Percentiles rank a stretch among this genome's conserved stretches.
Evolutionary conservation across 2,329 filamentous ascomycete genomes (phyloP).

Genomic region (Xylariaceae sp.): DNA sequence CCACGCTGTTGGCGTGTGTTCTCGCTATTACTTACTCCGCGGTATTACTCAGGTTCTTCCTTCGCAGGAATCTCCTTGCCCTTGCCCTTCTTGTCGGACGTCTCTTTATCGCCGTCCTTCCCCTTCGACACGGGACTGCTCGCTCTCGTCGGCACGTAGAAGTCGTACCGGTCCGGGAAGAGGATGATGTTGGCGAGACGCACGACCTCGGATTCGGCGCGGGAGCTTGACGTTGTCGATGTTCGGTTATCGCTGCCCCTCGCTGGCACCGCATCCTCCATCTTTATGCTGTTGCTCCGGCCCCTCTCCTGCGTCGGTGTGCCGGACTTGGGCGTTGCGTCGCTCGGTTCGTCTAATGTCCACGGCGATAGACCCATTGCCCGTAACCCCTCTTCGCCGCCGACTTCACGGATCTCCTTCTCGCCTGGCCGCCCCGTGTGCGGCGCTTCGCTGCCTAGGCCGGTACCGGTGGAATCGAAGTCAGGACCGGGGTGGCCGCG

Average conservation of each 20-base stretch:
- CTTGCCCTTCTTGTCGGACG: slow-evolving; percentile 5
- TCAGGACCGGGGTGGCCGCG: slow-evolving; percentile 52
- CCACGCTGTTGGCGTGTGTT: not conserved
- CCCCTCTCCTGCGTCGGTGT: slow-evolving; percentile 19
- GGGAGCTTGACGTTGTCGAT: slow-evolving; percentile 29
- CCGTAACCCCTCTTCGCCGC: slow-evolving; percentile 47
- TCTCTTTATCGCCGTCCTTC: slow-evolving; percentile 8
- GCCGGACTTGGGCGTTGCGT: slow-evolving; percentile 18
- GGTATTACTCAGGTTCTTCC: not conserved
- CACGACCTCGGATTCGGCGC: slow-evolving; percentile 50
- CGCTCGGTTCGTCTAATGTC: slow-evolving; percentile 37
- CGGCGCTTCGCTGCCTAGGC: slow-evolving; percentile 49
- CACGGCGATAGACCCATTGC: slow-evolving; percentile 57
- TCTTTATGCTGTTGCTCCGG: slow-evolving; percentile 20
- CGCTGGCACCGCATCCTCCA: slow-evolving; percentile 23
- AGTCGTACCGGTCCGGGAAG: slow-evolving; percentile 50
- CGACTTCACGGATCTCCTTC: slow-evolving; percentile 48
- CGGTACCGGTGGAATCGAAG: slow-evolving; percentile 51
- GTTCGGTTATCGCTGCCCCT: slow-evolving; percentile 20
- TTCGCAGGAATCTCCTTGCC: not conserved
- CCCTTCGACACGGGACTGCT: slow-evolving; percentile 29
- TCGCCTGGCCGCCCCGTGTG: slow-evolving; percentile 46
- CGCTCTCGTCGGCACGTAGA: slow-evolving; percentile 42
- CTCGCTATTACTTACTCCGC: slow-evolving; percentile 2
- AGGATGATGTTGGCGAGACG: slow-evolving; percentile 54